Evolutionary conservation across 352 stramenopile genomes (phyloP), one percentile per base, ranked within the genome.

Genomic region (Pythium sukuiense): DNA sequence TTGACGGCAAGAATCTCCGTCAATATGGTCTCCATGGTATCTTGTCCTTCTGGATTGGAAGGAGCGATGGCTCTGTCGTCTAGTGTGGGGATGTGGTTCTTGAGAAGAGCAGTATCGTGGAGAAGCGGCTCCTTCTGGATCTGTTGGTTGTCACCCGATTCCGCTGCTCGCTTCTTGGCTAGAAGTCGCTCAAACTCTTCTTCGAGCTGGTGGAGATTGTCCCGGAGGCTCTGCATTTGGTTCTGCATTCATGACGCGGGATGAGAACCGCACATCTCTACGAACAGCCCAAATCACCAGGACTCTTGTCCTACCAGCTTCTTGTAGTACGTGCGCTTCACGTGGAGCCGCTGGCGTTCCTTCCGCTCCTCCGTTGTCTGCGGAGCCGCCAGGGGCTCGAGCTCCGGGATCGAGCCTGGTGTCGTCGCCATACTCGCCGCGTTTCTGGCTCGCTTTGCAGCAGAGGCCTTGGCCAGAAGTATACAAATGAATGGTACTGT

Each of bases 1-100:
- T 71, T 65, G 35, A 71, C 33, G 24, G 60, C 49, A n/a, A 59
- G 54, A 49, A 71, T 71, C 43, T 71, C 53, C 0, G 58, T 62
- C 52, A 66, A 71, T 6, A 60, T 26, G 11, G 65, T 45, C 8
- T 35, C 6, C 14, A 26, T 55, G 18, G 26, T 18, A 5, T 14
- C 6, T 55, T 55, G 11, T 27, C 24, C 11, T 55, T 26, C 6
- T 33, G 6, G n/a, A 32, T 5, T 18, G n/a, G n/a, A n/a, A n/a
- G n/a, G n/a, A n/a, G n/a, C n/a, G n/a, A n/a, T n/a, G n/a, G n/a
- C n/a, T n/a, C 26, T n/a, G 20, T 50, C n/a, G 43, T 26, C n/a
- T n/a, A n/a, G n/a, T n/a, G n/a, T n/a, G n/a, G n/a, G n/a, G n/a
- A n/a, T n/a, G n/a, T n/a, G n/a, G n/a, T n/a, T n/a, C n/a, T 18